Conservation (phyloP, 768 basidiomycete genomes). For the Phylloporus sp. region DNA sequence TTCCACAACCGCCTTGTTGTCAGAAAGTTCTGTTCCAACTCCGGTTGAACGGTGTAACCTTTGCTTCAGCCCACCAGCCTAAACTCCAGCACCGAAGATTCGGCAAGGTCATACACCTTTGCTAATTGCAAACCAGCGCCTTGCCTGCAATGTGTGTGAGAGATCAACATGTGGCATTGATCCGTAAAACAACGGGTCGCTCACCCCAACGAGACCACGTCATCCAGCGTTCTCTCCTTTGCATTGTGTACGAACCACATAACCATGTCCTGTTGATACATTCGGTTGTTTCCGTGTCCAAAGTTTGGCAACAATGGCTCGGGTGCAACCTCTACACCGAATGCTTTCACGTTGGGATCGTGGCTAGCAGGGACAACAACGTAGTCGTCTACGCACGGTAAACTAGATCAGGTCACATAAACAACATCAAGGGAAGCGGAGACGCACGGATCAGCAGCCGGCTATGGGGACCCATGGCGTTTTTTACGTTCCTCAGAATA, state of each 20-base stretch:
- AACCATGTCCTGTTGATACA: constrained; percentile 43
- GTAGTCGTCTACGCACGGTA: constrained; percentile 17
- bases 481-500: constrained; percentile 30
- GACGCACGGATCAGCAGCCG: constrained; percentile 32
- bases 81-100: constrained; percentile 25
- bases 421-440: neutral
- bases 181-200: no score
- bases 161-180: no score
- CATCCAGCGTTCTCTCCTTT: constrained; percentile 40
- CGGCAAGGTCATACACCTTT: constrained; percentile 27
- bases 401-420: neutral
- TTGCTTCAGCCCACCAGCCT: constrained; percentile 15
- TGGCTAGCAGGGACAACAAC: constrained; percentile 13
- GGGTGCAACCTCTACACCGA: constrained; percentile 32
- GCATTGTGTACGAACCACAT: constrained; percentile 43
- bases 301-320: constrained; percentile 38
- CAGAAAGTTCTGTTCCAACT: no score
- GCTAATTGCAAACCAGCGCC: constrained; percentile 19
- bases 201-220: constrained; percentile 36
- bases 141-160: constrained; percentile 13
- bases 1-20: no score
- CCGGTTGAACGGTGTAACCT: no score
- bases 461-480: constrained; percentile 28
- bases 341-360: constrained; percentile 2
- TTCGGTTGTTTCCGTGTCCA: constrained; percentile 37